Evolutionary conservation across 176 grass and related monocot species (phyloP).

Genomic region (Thalia dealbata): DNA sequence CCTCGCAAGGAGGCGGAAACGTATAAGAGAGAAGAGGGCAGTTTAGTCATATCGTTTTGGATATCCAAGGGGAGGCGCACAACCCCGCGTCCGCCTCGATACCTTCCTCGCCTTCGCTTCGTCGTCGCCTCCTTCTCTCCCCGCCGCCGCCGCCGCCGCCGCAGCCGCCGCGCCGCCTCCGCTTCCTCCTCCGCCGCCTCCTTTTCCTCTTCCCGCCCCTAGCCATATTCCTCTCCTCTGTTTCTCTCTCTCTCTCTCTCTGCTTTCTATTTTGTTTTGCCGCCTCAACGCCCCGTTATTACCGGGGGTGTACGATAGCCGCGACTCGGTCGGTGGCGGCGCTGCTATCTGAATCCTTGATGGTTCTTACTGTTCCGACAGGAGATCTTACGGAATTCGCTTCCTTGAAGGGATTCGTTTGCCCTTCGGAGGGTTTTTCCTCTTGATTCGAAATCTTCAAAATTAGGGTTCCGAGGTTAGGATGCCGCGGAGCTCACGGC

Average conservation of each 20-base stretch:
- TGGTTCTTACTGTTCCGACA: background rate
- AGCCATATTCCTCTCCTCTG: background rate
- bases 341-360: background rate
- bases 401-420: background rate
- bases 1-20: too few species aligned
- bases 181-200: background rate
- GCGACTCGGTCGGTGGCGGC: background rate
- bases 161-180: background rate
- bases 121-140: constrained; percentile 32
- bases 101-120: constrained; percentile 29
- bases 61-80: too few species aligned
- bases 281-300: background rate
- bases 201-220: background rate
- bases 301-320: background rate
- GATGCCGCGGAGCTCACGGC: constrained; percentile 85
- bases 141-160: background rate
- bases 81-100: background rate
- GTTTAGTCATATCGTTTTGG: background rate
- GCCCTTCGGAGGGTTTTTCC: constrained; percentile 22
- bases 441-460: constrained; percentile 5
- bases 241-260: background rate
- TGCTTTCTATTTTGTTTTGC: background rate
- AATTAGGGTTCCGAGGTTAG: constrained; percentile 35
- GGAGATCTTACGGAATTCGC: background rate
- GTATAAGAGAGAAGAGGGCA: background rate